Conservation (phyloP, 192 early-diverging fungal genomes). For the Oehlia diaphana region DNA sequence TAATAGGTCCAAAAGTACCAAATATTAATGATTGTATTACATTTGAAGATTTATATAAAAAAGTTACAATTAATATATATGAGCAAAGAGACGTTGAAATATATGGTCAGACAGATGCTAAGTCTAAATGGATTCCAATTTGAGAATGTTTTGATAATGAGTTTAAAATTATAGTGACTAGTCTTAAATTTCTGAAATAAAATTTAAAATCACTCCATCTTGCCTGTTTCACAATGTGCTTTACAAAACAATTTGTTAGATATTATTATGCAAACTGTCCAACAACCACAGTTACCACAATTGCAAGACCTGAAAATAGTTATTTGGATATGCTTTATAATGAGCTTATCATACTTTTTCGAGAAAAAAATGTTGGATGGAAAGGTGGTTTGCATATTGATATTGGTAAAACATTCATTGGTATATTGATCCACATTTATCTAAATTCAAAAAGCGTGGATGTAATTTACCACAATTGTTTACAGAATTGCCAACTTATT, state of each 20-base stretch:
- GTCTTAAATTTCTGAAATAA: too few species aligned
- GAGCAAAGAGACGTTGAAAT: too few species aligned
- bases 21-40: too few species aligned
- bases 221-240: fast-evolving
- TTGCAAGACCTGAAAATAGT: not conserved
- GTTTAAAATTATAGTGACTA: too few species aligned
- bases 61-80: too few species aligned
- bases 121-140: too few species aligned
- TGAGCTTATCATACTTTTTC: not conserved
- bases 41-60: too few species aligned
- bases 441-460: not conserved
- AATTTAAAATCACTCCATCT: too few species aligned
- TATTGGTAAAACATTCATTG: not conserved
- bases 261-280: not conserved
- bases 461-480: not conserved
- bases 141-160: too few species aligned
- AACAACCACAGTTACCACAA: not conserved
- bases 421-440: not conserved
- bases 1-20: too few species aligned
- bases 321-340: not conserved
- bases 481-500: not conserved
- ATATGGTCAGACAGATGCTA: too few species aligned
- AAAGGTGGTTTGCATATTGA: not conserved
- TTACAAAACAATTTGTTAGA: not conserved
- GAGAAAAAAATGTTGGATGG: not conserved